Evolutionary conservation across 208 protist genomes (phyloP).

Genomic region (Porcisia deanei): DNA sequence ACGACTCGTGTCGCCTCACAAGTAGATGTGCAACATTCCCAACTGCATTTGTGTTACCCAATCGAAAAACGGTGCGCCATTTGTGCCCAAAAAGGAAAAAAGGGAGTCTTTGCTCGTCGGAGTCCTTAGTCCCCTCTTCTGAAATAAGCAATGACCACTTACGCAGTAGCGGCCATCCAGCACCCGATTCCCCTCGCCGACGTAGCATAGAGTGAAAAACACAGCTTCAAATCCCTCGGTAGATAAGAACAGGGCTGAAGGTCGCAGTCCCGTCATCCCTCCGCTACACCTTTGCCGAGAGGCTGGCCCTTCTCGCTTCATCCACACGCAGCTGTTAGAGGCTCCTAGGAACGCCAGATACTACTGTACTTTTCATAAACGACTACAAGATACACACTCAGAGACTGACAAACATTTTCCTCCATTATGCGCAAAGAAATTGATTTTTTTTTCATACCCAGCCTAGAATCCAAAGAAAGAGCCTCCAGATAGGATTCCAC

Average conservation of each 20-base stretch:
- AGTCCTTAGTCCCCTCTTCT: conserved; percentile 41
- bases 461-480: conserved; percentile 34
- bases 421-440: conserved; percentile 37
- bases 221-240: conserved; percentile 65
- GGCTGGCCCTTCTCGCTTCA: not conserved
- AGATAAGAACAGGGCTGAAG: conserved; percentile 31
- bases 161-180: conserved; percentile 23
- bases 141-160: conserved; percentile 32
- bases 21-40: conserved; percentile 27
- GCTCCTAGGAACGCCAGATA: conserved; percentile 33
- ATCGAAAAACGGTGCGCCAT: conserved; percentile 58
- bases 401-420: conserved; percentile 45
- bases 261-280: conserved; percentile 20
- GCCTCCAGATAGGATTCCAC: conserved; percentile 43
- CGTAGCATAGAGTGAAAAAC: conserved; percentile 50
- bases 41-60: conserved; percentile 43
- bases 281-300: conserved; percentile 27
- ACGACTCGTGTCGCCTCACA: conserved; percentile 44
- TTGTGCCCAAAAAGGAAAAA: conserved; percentile 51
- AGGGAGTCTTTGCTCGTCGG: conserved; percentile 31
- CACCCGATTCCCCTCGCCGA: conserved; percentile 28
- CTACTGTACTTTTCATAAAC: conserved; percentile 60
- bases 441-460: conserved; percentile 35
- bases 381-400: conserved; percentile 48
- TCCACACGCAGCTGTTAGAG: conserved; percentile 37